Evolutionary conservation across 2,329 filamentous ascomycete species (phyloP).

Genomic region (Penicillium vulpinum): DNA sequence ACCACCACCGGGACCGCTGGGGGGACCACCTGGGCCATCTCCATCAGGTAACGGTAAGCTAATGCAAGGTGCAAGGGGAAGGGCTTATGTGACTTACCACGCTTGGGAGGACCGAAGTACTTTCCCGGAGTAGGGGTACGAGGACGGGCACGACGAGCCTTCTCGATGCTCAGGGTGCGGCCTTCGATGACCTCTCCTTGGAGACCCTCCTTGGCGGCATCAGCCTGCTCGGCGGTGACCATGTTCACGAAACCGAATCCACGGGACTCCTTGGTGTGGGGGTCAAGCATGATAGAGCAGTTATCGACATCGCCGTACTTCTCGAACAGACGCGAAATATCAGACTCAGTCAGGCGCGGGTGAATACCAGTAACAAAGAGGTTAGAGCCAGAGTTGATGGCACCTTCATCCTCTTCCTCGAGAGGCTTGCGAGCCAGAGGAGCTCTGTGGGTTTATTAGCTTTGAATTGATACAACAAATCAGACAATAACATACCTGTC

Average conservation of each 20-base stretch:
- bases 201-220: constrained; percentile 92
- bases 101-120: constrained; percentile 98
- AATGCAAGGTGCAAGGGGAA: neutral
- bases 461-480: neutral
- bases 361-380: constrained; percentile 98
- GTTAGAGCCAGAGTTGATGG: constrained; percentile 92
- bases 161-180: constrained; percentile 95
- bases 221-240: constrained; percentile 90
- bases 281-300: constrained; percentile 99
- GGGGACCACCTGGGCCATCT: constrained; percentile 43
- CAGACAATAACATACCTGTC: constrained; percentile 47
- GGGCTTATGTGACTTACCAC: constrained; percentile 63
- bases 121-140: constrained; percentile 97
- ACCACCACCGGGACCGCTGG: constrained; percentile 38
- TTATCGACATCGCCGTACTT: constrained; percentile 99
- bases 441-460: constrained; percentile 37
- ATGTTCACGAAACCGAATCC: constrained; percentile 99
- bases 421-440: constrained; percentile 47
- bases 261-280: constrained; percentile 96
- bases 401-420: constrained; percentile 67
- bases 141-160: constrained; percentile 90
- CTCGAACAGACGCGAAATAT: constrained; percentile 93
- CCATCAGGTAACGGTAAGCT: constrained; percentile 17
- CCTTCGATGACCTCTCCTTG: constrained; percentile 95
- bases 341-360: constrained; percentile 82